phyloP scores from a whole-genome alignment of 495 filamentous ascomycete genomes.

The Annulohypoxylon stygium region DNA sequence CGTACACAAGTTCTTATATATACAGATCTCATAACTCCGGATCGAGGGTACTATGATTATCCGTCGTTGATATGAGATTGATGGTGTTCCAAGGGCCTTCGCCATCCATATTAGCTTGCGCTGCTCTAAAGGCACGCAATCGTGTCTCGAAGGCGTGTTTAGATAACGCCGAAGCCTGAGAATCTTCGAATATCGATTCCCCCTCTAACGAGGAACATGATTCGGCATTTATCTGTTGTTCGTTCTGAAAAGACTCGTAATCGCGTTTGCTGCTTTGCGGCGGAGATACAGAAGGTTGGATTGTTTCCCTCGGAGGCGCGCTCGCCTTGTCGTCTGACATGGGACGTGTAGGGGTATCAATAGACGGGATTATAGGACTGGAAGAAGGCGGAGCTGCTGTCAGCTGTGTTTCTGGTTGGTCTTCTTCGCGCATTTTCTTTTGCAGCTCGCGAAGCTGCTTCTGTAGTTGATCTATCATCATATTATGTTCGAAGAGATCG shows the following conservation, averaged over 20 bases:
- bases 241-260: conserved; percentile 17
- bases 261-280: not conserved
- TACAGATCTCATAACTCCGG: conserved; percentile 44
- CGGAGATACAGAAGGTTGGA: not conserved
- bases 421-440: not conserved
- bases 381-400: not conserved
- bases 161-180: conserved; percentile 51
- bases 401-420: not conserved
- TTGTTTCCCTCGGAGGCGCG: not conserved
- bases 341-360: not conserved
- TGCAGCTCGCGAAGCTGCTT: not conserved
- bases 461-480: conserved; percentile 62
- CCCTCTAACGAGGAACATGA: conserved; percentile 7
- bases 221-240: not conserved
- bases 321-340: not conserved
- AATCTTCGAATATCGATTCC: conserved; percentile 35
- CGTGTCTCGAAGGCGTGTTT: conserved; percentile 50
- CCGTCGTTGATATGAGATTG: conserved; percentile 55
- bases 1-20: not conserved
- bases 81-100: conserved; percentile 39
- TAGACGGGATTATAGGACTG: conserved; percentile 2
- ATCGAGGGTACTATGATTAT: conserved; percentile 54
- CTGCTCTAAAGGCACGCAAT: conserved; percentile 48
- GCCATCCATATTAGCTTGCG: conserved; percentile 47
- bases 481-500: conserved; percentile 73